Base-by-base conservation (phyloP, 139 green algal genomes). In the Tetradesmus obliquus region DNA sequence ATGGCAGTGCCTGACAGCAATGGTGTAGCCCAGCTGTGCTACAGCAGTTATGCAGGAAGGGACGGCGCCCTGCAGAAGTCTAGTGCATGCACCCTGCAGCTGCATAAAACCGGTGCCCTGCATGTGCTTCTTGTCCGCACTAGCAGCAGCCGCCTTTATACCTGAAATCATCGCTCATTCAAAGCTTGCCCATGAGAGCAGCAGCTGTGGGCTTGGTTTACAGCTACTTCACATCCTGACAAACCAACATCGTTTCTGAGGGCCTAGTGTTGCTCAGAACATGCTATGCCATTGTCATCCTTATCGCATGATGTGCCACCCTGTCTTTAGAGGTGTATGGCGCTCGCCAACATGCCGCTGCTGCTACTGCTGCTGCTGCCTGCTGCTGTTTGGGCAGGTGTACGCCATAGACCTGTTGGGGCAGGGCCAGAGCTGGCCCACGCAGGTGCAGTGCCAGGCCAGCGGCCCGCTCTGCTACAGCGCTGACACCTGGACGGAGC, bases 391-490 rank as follows among this genome's bases (percentile, higher is more conserved):
- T 22, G 1, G 51, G 12, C 60, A 88, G 51, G 83, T 93, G 24
- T 97, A 91, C 57, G 92, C 95, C 5, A 53, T 96, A 5, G 95
- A 97, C 85, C 74, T 96, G n/a, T 53, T 95, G 74, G 95, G 95
- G 0, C 94, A 96, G 86, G 95, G 95, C 62, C 32, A 54, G 72
- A 93, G 83, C 66, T 94, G 90, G 94, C 91, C 93, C 8, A 79
- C 84, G 24, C 20, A 89, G 82, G 55, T 53, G 3, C 45, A 45
- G 19, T 86, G 79, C 15, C 2, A 3, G 12, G 76, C 13, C 9
- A 84, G 87, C 55, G 92, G 54, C 51, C 83, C 88, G 55, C 91
- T 94, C 55, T 83, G 82, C 71, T 94, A 91, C 86, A 85, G 45
- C n/a, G 87, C 93, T 24, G 94, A 95, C 76, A 94, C 86, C 3